phyloP scores from a whole-genome alignment of 345 rosid species.

The Salix suchowensis region DNA sequence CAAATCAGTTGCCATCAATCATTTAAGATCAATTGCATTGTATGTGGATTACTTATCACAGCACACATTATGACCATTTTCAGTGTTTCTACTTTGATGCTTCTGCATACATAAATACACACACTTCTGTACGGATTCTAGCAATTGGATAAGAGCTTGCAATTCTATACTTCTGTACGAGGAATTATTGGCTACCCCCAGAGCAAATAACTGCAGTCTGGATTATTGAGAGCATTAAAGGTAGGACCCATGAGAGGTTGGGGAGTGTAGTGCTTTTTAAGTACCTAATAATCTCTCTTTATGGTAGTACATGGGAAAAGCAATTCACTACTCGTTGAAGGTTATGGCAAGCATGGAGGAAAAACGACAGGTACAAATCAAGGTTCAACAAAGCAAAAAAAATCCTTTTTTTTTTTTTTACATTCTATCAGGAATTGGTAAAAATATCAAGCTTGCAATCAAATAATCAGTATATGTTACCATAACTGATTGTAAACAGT shows the following conservation, averaged over 20 bases:
- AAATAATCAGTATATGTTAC: neutral
- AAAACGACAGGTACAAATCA: neutral
- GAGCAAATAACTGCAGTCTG: slow-evolving; percentile 48
- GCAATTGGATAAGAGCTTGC: neutral
- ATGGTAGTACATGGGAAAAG: neutral
- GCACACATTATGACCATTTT: neutral
- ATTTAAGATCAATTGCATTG: neutral
- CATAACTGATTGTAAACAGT: neutral
- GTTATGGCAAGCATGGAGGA: neutral
- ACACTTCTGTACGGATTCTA: neutral
- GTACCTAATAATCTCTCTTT: no score
- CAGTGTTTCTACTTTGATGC: neutral
- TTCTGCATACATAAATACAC: neutral
- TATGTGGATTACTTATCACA: neutral
- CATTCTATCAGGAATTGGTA: neutral
- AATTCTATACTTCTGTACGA: neutral
- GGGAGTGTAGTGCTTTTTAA: no score
- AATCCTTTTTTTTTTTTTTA: neutral
- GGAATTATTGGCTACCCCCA: no score
- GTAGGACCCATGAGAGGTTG: no score
- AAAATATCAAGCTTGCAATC: neutral
- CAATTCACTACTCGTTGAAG: neutral
- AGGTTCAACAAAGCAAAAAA: neutral
- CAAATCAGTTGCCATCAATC: neutral
- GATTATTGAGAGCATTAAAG: neutral